These are phyloP conservation scores for Trichoderma harzianum DNA, from an alignment of 2,329 filamentous ascomycete species.

Conservation along the genomic window DNA sequence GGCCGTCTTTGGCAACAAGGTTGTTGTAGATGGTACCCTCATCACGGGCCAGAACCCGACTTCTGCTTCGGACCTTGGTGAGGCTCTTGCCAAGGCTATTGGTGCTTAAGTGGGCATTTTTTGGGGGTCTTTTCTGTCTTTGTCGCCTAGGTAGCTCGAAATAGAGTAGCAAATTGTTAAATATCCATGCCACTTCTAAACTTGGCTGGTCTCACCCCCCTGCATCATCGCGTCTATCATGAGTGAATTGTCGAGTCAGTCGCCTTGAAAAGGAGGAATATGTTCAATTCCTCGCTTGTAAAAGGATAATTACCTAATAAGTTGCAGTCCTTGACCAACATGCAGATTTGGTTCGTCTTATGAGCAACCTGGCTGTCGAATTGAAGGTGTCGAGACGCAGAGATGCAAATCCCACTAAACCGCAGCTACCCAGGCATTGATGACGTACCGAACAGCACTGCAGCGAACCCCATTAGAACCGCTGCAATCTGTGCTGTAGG, in stretches of 20 bases:
- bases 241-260: background rate
- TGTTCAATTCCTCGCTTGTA: background rate
- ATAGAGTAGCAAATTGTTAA: background rate
- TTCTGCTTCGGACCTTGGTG: conserved; percentile 49
- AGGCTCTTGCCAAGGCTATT: conserved; percentile 46
- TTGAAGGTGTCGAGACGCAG: background rate
- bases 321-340: background rate
- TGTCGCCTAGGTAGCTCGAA: background rate
- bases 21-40: conserved; percentile 49
- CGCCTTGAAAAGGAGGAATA: background rate
- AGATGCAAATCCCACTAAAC: background rate
- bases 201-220: background rate
- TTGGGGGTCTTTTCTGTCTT: background rate
- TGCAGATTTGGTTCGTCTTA: background rate
- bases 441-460: background rate
- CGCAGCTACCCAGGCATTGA: background rate
- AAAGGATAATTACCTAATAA: background rate
- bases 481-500: background rate
- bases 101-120: background rate
- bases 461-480: background rate
- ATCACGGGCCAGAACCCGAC: conserved; percentile 59
- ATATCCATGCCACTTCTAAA: background rate
- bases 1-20: conserved; percentile 45
- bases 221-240: background rate
- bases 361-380: background rate